Evolutionary conservation across 345 rosid genomes (phyloP).

Genomic region (Arabidopsis suecica): DNA sequence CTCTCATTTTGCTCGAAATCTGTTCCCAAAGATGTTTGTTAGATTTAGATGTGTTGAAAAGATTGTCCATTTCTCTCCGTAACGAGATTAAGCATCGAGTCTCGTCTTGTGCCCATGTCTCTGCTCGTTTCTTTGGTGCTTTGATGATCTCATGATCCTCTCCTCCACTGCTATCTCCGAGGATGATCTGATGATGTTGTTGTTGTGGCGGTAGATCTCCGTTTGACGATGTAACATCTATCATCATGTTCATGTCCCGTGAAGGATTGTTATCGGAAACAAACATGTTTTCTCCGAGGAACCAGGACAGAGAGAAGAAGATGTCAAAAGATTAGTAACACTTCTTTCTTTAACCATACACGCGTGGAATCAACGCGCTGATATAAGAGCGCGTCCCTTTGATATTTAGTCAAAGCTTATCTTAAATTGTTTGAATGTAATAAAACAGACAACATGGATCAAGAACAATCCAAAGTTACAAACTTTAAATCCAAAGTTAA

Average conservation of each 20-base stretch:
- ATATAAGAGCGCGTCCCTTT: neutral
- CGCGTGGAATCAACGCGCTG: neutral
- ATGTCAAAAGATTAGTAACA: neutral
- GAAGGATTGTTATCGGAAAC: constrained; percentile 59
- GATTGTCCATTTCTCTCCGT: constrained; percentile 79
- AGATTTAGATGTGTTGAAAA: constrained; percentile 93
- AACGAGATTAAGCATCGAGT: constrained; percentile 73
- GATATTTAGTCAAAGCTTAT: neutral
- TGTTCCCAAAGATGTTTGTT: constrained; percentile 96
- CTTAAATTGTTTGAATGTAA: neutral
- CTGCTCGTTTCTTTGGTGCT: constrained; percentile 93
- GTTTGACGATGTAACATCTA: constrained; percentile 67
- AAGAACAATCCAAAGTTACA: constrained; percentile 9
- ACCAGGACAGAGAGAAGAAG: neutral
- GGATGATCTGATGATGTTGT: constrained; percentile 50
- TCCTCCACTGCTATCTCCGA: constrained; percentile 86
- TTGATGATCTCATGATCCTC: constrained; percentile 76
- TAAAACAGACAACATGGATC: no score
- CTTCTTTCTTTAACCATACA: neutral
- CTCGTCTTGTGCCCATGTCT: constrained; percentile 97
- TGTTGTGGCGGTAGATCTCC: constrained; percentile 55
- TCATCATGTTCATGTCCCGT: constrained; percentile 67
- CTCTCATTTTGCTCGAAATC: constrained; percentile 88
- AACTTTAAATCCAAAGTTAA: neutral
- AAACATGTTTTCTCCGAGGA: constrained; percentile 58